Evolutionary conservation across 768 basidiomycete species (phyloP).

Genomic region (Mycena metata): DNA sequence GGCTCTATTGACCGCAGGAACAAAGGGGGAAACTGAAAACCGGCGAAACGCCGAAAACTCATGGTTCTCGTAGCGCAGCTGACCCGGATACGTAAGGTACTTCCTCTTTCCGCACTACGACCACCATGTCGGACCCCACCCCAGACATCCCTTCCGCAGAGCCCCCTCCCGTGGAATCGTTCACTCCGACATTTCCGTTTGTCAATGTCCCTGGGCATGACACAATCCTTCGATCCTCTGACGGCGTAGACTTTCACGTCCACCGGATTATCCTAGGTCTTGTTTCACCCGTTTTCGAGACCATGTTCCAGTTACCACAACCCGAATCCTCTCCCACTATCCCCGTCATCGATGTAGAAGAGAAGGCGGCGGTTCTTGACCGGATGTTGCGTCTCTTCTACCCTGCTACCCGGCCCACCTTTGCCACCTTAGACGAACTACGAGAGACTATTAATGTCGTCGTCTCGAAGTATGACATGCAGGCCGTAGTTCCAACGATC

Average conservation of each 20-base stretch:
- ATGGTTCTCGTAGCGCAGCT: too few species aligned
- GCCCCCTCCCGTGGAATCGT: neutral
- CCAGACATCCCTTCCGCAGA: neutral
- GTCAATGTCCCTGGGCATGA: neutral
- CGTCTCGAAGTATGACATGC: constrained; percentile 5
- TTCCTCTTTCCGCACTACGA: too few species aligned
- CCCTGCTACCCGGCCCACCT: neutral
- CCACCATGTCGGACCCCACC: neutral
- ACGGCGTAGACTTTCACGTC: constrained; percentile 8
- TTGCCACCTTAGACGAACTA: neutral
- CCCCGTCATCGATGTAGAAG: constrained; percentile 5
- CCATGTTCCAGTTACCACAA: neutral
- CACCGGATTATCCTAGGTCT: neutral
- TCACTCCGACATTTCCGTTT: neutral
- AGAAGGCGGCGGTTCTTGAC: neutral
- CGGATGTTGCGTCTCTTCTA: constrained; percentile 1
- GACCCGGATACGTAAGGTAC: too few species aligned
- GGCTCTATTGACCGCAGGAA: too few species aligned
- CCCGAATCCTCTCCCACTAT: neutral
- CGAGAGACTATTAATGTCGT: constrained; percentile 5
- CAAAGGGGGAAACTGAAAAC: too few species aligned
- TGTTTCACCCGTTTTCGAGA: constrained; percentile 1
- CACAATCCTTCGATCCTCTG: neutral
- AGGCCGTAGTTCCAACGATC: neutral
- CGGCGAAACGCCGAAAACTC: too few species aligned